Percentiles rank a stretch among this genome's conserved stretches.
These are phyloP conservation scores for Botrytis sinoallii DNA, from an alignment of 2,329 filamentous ascomycete species.

Conservation along the genomic window DNA sequence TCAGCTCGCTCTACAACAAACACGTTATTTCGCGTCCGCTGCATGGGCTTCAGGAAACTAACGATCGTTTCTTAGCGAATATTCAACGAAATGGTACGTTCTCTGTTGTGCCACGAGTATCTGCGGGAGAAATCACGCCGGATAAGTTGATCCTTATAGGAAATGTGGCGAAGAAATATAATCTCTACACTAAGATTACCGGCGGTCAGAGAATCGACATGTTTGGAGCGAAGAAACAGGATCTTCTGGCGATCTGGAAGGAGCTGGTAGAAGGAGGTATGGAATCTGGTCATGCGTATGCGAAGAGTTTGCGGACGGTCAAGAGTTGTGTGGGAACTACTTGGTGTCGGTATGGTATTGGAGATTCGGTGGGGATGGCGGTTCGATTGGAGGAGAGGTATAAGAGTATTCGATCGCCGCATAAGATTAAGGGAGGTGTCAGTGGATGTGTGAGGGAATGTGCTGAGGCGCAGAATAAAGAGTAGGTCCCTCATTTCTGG, in stretches of 20 bases:
- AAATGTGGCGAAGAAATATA: constrained; percentile 78
- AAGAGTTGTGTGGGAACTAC: constrained; percentile 90
- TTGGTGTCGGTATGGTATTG: constrained; percentile 87
- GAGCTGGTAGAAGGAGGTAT: constrained; percentile 78
- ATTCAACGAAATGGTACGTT: constrained; percentile 91
- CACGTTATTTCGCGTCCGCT: constrained; percentile 71
- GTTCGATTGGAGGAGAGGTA: constrained; percentile 85
- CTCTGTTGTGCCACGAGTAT: constrained; percentile 78
- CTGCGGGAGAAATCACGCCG: constrained; percentile 82
- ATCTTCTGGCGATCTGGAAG: constrained; percentile 78
- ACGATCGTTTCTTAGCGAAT: constrained; percentile 83
- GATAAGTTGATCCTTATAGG: constrained; percentile 83
- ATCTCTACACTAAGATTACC: constrained; percentile 87
- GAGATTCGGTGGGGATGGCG: constrained; percentile 88
- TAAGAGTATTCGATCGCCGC: constrained; percentile 83
- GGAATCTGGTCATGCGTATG: constrained; percentile 89
- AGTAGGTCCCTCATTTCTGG: constrained; percentile 49
- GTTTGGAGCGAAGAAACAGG: constrained; percentile 87
- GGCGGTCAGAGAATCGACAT: constrained; percentile 89
- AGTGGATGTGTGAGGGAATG: constrained; percentile 91
- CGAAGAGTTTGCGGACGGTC: constrained; percentile 82
- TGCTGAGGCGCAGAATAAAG: constrained; percentile 88
- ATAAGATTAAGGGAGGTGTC: constrained; percentile 89
- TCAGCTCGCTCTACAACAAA: constrained; percentile 78
- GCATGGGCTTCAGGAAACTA: constrained; percentile 83